Evolutionary conservation across 176 grass and related monocot species (phyloP), one percentile per base, ranked within the genome.

Genomic region (Eleusine coracana): DNA sequence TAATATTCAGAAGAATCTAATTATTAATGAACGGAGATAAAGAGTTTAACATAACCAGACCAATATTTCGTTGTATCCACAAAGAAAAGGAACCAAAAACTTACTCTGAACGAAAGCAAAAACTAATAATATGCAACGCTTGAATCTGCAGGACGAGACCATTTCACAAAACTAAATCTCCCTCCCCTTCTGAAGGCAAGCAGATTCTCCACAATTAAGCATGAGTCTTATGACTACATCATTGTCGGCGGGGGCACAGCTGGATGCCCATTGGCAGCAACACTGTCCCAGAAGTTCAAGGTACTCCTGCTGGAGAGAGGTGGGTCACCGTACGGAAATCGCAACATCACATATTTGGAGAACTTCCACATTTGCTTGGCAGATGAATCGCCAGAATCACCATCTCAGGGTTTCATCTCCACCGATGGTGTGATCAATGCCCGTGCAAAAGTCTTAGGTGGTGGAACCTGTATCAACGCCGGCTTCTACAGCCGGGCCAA

Each of bases 401-500:
- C 96, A 61, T 83, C 96, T 83, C 92, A 98, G 31, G 34, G 51
- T 37, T 98, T 98, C 81, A 67, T 95, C 82, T 98, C 96, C 69
- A 93, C 92, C 27, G 92, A 98, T 74, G 96, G 96, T 45, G 96
- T 98, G 27, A 93, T 98, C 74, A 98, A 98, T 74, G 63, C 91
- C 51, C 87, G 96, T 2, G 96, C 92, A 74, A 85, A 75, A 16
- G 96, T 98, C 3, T 71, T 98, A 37, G 96, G 96, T 45, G 96
- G 96, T 41, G 96, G 92, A 71, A 98, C 90, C 36, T 85, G 88
- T 80, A 93, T 98, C 66, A 98, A 98, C 31, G 96, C 96, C 0
- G 96, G 96, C 55, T 98, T 98, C 91, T 98, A 98, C 64, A 93
- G 90, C 66, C 86, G 96, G 55, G 92, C 92, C 73, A 88, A 92